Base-by-base conservation (phyloP, 805 yeast genomes). In the Suhomyces sp. region DNA sequence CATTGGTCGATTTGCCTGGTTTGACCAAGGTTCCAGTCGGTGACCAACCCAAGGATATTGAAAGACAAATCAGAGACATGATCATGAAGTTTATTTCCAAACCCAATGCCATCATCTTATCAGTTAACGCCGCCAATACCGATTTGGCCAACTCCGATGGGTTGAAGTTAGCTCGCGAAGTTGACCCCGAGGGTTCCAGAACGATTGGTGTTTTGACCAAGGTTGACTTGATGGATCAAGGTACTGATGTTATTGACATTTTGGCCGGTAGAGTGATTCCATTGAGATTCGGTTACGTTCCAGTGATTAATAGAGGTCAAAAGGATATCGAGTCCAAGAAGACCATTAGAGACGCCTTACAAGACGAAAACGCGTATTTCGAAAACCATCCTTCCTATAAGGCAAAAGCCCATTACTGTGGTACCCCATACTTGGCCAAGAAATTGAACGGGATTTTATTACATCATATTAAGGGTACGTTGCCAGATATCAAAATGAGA, bases 11-110 rank as follows among this genome's bases (percentile, higher is more conserved):
- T 66, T 75, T 93, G 53, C 98, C 98, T 7, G 98, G 98, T 42
- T 76, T 93, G 54, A 93, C 98, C 25, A 93, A 93, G 60, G 98
- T 93, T 24, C 98, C 98, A 4, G 96, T 93, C 37, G 98, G 98
- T 32, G 98, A 93, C 65, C 98, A 93, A 65, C 98, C 98, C 36
- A 83, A 85, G 52, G 98, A 93, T 62, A 93, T 93, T 47, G 98
- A 93, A 68, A 79, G 76, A 46, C 97, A 88, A 65, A 93, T 93
- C 53, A 81, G 88, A 55, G 95, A 88, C 46, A 83, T 93, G 88
- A 72, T 93, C 31, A 73, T 93, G 74, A 90, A 88, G 63, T 93
- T 83, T 58, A 90, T 93, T 47, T 83, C 96, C 18, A 88, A 88
- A 53, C 98, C 98, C 39, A 91, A 93, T 54, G 95, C 97, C 42